Percentiles rank a stretch among this genome's conserved stretches.
phyloP scores from a whole-genome alignment of 495 filamentous ascomycete genomes.

The Penicillium antarcticum region DNA sequence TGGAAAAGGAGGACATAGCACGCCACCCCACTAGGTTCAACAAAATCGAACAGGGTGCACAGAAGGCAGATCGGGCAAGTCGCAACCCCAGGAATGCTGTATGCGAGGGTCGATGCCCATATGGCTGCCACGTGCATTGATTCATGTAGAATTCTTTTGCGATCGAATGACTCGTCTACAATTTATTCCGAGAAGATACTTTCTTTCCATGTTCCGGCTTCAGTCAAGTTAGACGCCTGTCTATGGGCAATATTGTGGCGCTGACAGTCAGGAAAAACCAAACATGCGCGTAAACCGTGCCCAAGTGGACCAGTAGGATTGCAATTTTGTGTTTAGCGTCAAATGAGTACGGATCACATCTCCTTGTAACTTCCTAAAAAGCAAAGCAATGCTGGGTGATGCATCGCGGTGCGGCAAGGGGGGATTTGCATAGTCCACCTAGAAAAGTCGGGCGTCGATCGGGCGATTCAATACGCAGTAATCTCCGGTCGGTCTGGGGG shows the following conservation, averaged over 20 bases:
- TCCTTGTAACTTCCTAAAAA: slow-evolving; percentile 4
- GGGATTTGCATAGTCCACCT: slow-evolving; percentile 1
- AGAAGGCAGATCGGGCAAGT: neutral
- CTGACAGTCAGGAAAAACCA: neutral
- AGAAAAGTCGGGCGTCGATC: slow-evolving; percentile 9
- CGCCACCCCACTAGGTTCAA: slow-evolving; percentile 7
- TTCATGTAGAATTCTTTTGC: slow-evolving; percentile 4
- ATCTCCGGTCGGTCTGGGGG: neutral
- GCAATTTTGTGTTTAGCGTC: neutral
- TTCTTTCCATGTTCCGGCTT: neutral
- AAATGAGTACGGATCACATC: neutral
- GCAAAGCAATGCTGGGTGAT: neutral
- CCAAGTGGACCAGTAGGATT: neutral
- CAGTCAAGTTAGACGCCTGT: neutral
- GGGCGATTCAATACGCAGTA: slow-evolving; percentile 2
- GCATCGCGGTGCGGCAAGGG: slow-evolving; percentile 12
- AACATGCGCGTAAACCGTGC: neutral
- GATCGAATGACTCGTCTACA: slow-evolving; percentile 5
- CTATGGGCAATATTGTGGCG: slow-evolving; percentile 14
- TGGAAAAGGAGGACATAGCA: neutral
- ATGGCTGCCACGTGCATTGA: slow-evolving; percentile 27
- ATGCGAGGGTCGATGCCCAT: slow-evolving; percentile 22
- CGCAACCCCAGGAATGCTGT: slow-evolving; percentile 16
- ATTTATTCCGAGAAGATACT: slow-evolving; percentile 1
- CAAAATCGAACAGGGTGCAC: slow-evolving; percentile 6